A percentile compares a stretch with the other conserved stretches of the same genome.
These are phyloP conservation scores for Kwoniella bestiolae DNA, from an alignment of 768 basidiomycete species.

Conservation along the genomic window DNA sequence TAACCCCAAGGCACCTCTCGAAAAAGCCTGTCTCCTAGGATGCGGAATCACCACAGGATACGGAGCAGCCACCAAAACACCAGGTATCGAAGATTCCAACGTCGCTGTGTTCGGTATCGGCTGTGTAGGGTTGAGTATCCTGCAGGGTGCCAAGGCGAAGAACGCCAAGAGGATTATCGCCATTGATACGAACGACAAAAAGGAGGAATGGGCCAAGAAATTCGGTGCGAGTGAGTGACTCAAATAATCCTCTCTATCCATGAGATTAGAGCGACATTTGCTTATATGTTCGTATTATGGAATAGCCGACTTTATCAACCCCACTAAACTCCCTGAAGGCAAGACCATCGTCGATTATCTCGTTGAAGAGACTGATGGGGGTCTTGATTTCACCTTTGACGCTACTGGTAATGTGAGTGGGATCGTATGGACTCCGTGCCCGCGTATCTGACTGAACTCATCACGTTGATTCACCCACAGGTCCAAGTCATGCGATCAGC, in stretches of 20 bases:
- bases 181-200: constrained; percentile 82
- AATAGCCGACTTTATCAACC: constrained; percentile 84
- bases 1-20: constrained; percentile 79
- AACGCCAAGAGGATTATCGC: constrained; percentile 89
- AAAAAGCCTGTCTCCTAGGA: constrained; percentile 95
- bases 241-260: no score
- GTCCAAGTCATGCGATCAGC: constrained; percentile 92
- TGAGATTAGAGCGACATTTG: no score
- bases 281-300: no score
- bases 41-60: constrained; percentile 96
- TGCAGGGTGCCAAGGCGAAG: constrained; percentile 76
- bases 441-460: neutral
- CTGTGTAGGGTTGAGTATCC: constrained; percentile 91
- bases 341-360: constrained; percentile 86
- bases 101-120: constrained; percentile 95
- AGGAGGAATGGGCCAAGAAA: constrained; percentile 84
- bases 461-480: constrained; percentile 55
- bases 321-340: constrained; percentile 72
- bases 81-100: constrained; percentile 72
- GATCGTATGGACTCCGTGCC: constrained; percentile 26
- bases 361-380: constrained; percentile 91
- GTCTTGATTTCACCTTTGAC: constrained; percentile 95
- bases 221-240: constrained; percentile 73
- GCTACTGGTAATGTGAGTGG: constrained; percentile 80
- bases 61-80: constrained; percentile 91